Conservation (phyloP, 306 rosid species). For the Quercus wislizeni region DNA sequence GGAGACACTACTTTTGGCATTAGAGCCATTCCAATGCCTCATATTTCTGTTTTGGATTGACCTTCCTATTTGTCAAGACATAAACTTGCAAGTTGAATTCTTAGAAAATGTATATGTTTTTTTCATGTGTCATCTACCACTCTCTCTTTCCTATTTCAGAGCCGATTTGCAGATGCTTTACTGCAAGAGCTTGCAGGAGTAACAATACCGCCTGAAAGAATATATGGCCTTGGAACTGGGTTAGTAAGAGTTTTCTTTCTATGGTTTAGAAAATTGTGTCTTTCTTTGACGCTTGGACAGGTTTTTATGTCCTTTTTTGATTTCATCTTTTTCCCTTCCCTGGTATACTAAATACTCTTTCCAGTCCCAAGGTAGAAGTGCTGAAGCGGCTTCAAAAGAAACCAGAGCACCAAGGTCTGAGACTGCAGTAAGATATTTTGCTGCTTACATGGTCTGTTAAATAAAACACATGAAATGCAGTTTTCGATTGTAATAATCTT, state of each 20-base stretch:
- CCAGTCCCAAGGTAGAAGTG: slow-evolving; percentile 83
- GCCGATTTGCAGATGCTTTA: slow-evolving; percentile 85
- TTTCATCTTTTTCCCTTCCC: background rate
- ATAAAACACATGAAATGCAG: background rate
- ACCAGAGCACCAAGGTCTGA: slow-evolving; percentile 77
- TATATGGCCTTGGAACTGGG: slow-evolving; percentile 87
- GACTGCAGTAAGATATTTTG: slow-evolving; percentile 64
- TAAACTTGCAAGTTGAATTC: slow-evolving; percentile 3
- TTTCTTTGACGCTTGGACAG: background rate
- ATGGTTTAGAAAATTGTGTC: background rate
- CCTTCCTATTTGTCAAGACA: background rate
- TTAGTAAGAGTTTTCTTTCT: slow-evolving; percentile 25
- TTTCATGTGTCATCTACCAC: background rate
- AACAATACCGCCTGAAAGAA: slow-evolving; percentile 70
- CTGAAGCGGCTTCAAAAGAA: slow-evolving; percentile 75
- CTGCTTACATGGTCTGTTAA: background rate
- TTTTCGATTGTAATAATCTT: slow-evolving; percentile 1
- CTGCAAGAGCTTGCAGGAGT: slow-evolving; percentile 80
- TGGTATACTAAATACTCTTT: slow-evolving; percentile 3
- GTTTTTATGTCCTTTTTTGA: background rate
- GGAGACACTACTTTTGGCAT: slow-evolving; percentile 10
- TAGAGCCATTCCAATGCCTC: background rate
- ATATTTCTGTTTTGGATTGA: background rate
- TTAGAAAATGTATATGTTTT: background rate
- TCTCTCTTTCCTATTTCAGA: slow-evolving; percentile 34